A percentile compares a stretch with the other conserved stretches of the same genome.
Evolutionary conservation across 768 basidiomycete species (phyloP).

Genomic region (Mycena crocata): DNA sequence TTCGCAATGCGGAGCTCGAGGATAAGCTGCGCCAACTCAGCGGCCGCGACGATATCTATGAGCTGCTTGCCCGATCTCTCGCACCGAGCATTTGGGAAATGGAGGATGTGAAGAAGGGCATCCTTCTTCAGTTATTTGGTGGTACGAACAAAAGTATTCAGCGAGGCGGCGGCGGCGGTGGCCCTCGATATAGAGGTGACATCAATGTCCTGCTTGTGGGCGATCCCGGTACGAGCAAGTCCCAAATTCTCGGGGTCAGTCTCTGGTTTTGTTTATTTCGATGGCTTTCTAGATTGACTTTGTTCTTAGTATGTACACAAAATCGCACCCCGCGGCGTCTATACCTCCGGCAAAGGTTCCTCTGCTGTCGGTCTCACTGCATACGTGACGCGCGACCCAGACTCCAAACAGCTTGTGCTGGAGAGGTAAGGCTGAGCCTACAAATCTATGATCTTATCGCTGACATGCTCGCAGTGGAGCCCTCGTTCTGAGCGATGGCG

Average conservation of each 20-base stretch:
- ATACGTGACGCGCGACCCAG: slow-evolving; percentile 97
- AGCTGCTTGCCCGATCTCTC: slow-evolving; percentile 83
- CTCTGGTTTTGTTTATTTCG: background rate
- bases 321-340: slow-evolving; percentile 97
- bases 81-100: slow-evolving; percentile 98
- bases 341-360: slow-evolving; percentile 97
- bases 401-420: slow-evolving; percentile 96
- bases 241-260: slow-evolving; percentile 89
- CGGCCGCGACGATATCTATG: slow-evolving; percentile 84
- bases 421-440: slow-evolving; percentile 73
- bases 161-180: slow-evolving; percentile 93
- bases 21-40: slow-evolving; percentile 80
- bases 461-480: slow-evolving; percentile 72
- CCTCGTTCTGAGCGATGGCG: slow-evolving; percentile 93
- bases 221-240: slow-evolving; percentile 97
- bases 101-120: slow-evolving; percentile 99
- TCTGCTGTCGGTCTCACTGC: slow-evolving; percentile 99
- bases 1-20: slow-evolving; percentile 80
- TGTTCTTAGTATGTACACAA: slow-evolving; percentile 95
- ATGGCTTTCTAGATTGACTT: slow-evolving; percentile 22
- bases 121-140: slow-evolving; percentile 94
- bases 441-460: slow-evolving; percentile 10
- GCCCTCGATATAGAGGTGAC: slow-evolving; percentile 96
- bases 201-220: slow-evolving; percentile 98
- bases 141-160: slow-evolving; percentile 97